Evolutionary conservation across 2,329 filamentous ascomycete species (phyloP), one percentile per base, ranked within the genome.

Genomic region (Colletotrichum filicis): DNA sequence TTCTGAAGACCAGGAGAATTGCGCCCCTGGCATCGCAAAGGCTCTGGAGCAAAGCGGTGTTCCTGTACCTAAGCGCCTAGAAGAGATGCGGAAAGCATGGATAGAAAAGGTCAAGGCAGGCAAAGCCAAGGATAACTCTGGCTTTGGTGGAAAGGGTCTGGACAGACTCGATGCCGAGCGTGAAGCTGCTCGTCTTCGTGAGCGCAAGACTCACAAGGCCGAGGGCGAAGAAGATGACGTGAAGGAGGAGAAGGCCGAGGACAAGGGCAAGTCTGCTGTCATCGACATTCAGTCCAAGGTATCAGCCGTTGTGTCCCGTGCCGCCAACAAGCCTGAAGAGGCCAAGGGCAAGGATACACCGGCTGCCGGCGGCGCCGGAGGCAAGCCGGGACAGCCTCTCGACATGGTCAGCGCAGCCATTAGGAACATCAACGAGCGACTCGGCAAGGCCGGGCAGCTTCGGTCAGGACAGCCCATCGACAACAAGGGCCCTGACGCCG

Each of bases 401-500:
- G 95, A 97, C 83, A 94, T 94, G 85, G 96, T 97, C 72, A 93
- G 93, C 73, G 94, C 94, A n/a, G 96, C 96, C 5, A 95, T 97
- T 77, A 95, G 92, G 77, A 93, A 93, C 81, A 98, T 99, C 84
- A 95, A 98, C 82, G 92, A 92, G 74, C 95, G 97, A 76, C 89
- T 99, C 52, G 96, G 94, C 79, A 94, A 95, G 77, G 94, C 95
- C 42, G 95, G 95, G 46, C 93, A 97, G 80, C 92, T 98, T 78
- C 93, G 97, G 73, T 93, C 94, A 4, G 97, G 97, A 16, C 95
- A 97, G 74, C 95, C 97, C 8, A 97, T 98, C 80, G 97, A 99
- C 86, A 99, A 99, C 85, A 98, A 98, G 83, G 97, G 97, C 1
- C 97, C 97, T 0, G 97, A 99, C 82, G 97, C 97, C 3, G 97